Evolutionary conservation across 176 grass and related monocot species (phyloP).

Genomic region (Eleusine indica): DNA sequence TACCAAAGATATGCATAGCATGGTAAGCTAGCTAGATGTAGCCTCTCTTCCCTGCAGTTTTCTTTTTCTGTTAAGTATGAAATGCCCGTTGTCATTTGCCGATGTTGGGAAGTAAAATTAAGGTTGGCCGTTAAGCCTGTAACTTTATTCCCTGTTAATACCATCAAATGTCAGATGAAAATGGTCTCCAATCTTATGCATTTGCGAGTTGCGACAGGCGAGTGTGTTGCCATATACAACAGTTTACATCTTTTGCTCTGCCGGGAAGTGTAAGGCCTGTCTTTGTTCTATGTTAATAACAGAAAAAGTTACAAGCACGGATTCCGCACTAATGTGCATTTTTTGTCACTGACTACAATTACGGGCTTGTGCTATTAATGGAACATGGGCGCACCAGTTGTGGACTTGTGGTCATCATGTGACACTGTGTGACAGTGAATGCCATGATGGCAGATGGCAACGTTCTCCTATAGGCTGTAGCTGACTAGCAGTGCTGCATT

Average conservation of each 20-base stretch:
- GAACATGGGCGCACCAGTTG: background rate
- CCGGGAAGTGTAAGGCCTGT: background rate
- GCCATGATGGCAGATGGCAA: background rate
- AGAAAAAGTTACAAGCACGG: constrained; percentile 2
- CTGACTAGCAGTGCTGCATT: background rate
- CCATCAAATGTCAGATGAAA: constrained; percentile 56
- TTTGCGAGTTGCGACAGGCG: constrained; percentile 22
- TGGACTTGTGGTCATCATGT: background rate
- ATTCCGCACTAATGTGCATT: background rate
- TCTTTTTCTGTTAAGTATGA: constrained; percentile 48
- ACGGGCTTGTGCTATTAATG: constrained; percentile 7
- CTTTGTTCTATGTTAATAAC: background rate
- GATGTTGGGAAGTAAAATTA: constrained; percentile 49
- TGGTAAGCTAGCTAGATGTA: constrained; percentile 43
- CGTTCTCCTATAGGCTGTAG: background rate
- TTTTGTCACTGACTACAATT: background rate
- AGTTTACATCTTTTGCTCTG: background rate
- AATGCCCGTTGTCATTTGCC: constrained; percentile 19
- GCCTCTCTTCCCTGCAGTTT: constrained; percentile 43
- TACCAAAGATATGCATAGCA: constrained; percentile 44
- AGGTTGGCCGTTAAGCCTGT: constrained; percentile 45
- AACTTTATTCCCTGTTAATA: constrained; percentile 79
- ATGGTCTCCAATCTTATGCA: constrained; percentile 14
- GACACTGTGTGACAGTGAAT: background rate
- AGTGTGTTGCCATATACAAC: background rate